Percentiles rank a stretch among this genome's conserved stretches.
These are phyloP conservation scores for Sarocladium kiliense DNA, from an alignment of 2,329 filamentous ascomycete genomes.

Conservation along the genomic window DNA sequence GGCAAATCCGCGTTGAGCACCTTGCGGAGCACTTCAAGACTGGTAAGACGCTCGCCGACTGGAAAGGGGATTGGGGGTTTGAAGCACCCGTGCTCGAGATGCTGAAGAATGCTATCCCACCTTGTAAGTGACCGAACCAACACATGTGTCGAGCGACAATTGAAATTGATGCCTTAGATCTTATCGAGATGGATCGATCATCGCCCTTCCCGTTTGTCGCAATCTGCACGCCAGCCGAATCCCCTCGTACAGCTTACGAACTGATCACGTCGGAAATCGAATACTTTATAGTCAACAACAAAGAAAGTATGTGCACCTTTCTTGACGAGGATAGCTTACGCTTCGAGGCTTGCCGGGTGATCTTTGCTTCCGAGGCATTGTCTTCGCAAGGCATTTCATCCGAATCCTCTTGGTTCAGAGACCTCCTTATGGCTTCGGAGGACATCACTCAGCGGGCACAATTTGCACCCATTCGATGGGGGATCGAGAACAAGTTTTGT, in stretches of 20 bases:
- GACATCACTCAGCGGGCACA: slow-evolving; percentile 37
- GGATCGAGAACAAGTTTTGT: slow-evolving; percentile 41
- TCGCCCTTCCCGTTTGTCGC: slow-evolving; percentile 50
- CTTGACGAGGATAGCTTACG: slow-evolving; percentile 51
- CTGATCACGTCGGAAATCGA: slow-evolving; percentile 53
- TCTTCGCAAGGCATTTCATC: slow-evolving; percentile 33
- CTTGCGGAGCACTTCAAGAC: slow-evolving; percentile 64
- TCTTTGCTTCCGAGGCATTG: slow-evolving; percentile 48
- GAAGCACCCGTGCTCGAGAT: slow-evolving; percentile 55
- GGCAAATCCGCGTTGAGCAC: slow-evolving; percentile 56
- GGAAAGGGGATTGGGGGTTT: slow-evolving; percentile 68
- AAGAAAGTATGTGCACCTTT: slow-evolving; percentile 32
- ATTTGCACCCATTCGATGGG: slow-evolving; percentile 41
- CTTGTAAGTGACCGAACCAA: too few species aligned
- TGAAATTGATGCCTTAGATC: too few species aligned
- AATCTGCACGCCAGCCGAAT: slow-evolving; percentile 35
- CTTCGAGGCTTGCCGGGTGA: slow-evolving; percentile 54
- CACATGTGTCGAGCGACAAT: too few species aligned
- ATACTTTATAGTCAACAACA: slow-evolving; percentile 43
- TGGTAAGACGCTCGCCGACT: slow-evolving; percentile 61
- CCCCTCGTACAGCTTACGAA: slow-evolving; percentile 55
- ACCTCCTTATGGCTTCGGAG: slow-evolving; percentile 48
- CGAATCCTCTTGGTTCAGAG: slow-evolving; percentile 50
- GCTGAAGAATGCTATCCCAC: slow-evolving; percentile 62
- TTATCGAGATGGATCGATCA: slow-evolving; percentile 59